phyloP scores from a whole-genome alignment of 2,329 filamentous ascomycete species.

The Scedosporium minutisporum region DNA sequence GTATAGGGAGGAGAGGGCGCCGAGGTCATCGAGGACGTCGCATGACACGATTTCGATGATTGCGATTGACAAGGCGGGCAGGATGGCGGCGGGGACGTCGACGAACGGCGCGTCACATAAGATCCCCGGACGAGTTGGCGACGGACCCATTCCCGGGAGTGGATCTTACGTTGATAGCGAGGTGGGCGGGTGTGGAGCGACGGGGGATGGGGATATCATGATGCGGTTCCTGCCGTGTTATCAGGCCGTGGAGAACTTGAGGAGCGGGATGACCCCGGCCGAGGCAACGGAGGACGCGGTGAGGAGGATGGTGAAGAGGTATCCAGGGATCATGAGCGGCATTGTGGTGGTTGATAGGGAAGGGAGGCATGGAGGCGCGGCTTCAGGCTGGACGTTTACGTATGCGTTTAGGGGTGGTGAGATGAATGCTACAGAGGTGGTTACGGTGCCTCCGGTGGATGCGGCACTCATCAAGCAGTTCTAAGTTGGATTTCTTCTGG shows the following conservation, averaged over 20 bases:
- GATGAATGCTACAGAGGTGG: slow-evolving; percentile 36
- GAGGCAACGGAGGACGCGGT: slow-evolving; percentile 43
- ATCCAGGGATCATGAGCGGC: slow-evolving; percentile 35
- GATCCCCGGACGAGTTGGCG: slow-evolving; percentile 44
- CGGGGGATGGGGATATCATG: slow-evolving; percentile 48
- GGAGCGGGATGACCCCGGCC: slow-evolving; percentile 35
- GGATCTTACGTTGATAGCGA: slow-evolving; percentile 46
- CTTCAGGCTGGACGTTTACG: slow-evolving; percentile 44
- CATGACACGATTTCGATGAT: slow-evolving; percentile 49
- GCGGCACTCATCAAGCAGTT: neutral
- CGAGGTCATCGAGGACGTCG: slow-evolving; percentile 12
- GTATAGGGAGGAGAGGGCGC: neutral
- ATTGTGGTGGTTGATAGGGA: slow-evolving; percentile 40
- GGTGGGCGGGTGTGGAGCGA: slow-evolving; percentile 45
- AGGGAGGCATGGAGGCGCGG: slow-evolving; percentile 40
- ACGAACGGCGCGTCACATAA: slow-evolving; percentile 47
- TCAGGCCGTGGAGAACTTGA: slow-evolving; percentile 44
- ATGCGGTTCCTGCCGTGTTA: slow-evolving; percentile 49
- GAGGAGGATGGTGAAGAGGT: slow-evolving; percentile 35
- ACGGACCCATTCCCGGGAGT: slow-evolving; percentile 44
- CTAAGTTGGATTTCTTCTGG: neutral
- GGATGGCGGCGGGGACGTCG: slow-evolving; percentile 44
- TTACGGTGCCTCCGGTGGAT: slow-evolving; percentile 23
- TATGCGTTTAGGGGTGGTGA: slow-evolving; percentile 38
- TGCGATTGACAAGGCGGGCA: slow-evolving; percentile 29